Conservation (phyloP, 164 flowering plant species). For the Sextonia rubra region DNA sequence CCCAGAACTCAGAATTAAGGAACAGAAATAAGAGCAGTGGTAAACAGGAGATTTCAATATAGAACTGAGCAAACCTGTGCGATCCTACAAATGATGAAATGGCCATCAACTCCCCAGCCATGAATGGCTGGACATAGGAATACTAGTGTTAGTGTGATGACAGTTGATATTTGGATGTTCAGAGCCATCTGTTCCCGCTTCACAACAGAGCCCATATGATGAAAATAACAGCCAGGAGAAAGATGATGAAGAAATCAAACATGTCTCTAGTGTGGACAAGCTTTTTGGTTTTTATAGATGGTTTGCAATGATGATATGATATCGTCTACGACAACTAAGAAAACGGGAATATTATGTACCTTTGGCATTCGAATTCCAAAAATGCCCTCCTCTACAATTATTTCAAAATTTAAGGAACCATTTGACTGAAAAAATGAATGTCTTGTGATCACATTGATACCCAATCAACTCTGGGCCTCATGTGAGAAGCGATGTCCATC, state of each 20-base stretch:
- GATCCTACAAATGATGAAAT: conserved; percentile 47
- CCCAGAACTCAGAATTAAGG: neutral
- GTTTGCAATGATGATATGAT: neutral
- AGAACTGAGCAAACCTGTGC: conserved; percentile 50
- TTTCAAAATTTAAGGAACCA: too few relatives aligned
- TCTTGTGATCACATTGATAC: too few relatives aligned
- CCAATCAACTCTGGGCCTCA: too few relatives aligned
- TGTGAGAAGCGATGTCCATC: too few relatives aligned
- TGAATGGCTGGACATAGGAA: conserved; percentile 31
- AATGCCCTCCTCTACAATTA: too few relatives aligned
- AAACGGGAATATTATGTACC: too few relatives aligned
- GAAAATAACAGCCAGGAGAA: neutral
- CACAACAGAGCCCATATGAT: neutral
- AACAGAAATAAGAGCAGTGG: neutral
- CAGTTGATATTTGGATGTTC: neutral
- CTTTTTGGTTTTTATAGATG: neutral
- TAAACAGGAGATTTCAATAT: neutral
- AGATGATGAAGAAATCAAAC: neutral
- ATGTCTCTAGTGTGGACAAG: neutral
- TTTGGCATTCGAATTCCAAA: too few relatives aligned
- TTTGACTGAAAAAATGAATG: too few relatives aligned
- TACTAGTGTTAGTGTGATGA: conserved; percentile 17
- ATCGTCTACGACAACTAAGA: too few relatives aligned
- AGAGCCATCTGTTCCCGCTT: conserved; percentile 3
- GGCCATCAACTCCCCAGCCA: conserved; percentile 76